A percentile compares a stretch with the other conserved stretches of the same genome.
Conservation (phyloP, 2,329 filamentous ascomycete species). For the Trichophaea hybrida region DNA sequence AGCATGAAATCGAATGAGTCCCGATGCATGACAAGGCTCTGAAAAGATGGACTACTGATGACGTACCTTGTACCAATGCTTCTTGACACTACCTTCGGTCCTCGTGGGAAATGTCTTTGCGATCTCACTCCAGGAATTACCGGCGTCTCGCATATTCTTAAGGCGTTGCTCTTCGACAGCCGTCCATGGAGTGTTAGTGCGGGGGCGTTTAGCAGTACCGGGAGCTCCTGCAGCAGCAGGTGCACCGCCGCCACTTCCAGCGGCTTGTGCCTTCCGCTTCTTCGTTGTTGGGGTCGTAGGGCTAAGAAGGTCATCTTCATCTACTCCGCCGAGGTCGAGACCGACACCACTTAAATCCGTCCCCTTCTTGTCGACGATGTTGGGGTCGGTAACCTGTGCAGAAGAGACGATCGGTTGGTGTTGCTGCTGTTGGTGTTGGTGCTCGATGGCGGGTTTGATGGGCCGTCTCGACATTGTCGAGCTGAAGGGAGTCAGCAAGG, state of each 20-base stretch:
- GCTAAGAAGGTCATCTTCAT: conserved; percentile 18
- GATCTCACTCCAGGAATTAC: conserved; percentile 94
- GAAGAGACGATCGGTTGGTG: not conserved
- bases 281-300: conserved; percentile 16
- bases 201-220: conserved; percentile 59
- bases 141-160: conserved; percentile 85
- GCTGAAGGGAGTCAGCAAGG: not conserved
- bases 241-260: not conserved
- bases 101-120: conserved; percentile 91
- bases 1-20: conserved; percentile 5
- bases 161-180: conserved; percentile 81
- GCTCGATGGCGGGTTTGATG: conserved; percentile 22
- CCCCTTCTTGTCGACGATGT: not conserved
- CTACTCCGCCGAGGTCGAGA: conserved; percentile 2
- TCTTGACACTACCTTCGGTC: conserved; percentile 96
- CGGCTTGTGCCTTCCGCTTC: conserved; percentile 11
- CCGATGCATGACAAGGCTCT: not conserved
- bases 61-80: conserved; percentile 93
- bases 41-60: not conserved
- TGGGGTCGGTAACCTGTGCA: not conserved
- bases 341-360: not conserved
- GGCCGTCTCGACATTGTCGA: conserved; percentile 20
- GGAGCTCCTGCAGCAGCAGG: conserved; percentile 4
- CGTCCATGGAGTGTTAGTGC: conserved; percentile 98
- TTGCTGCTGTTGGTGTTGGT: not conserved